phyloP scores from a whole-genome alignment of 495 filamentous ascomycete genomes.

The Penicillium cosmopolitanum region DNA sequence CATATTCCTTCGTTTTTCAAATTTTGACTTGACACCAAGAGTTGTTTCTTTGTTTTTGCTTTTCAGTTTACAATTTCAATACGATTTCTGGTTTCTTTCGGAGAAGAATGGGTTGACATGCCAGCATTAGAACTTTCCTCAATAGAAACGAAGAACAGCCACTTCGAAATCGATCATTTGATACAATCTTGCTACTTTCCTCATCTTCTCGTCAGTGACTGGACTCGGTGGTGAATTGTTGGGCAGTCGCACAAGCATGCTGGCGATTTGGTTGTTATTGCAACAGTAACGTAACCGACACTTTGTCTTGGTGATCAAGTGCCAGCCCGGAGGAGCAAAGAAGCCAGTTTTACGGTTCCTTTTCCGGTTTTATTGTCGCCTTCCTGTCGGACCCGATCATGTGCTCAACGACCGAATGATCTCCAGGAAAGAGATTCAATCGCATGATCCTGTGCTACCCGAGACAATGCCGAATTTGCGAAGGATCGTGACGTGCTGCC shows the following conservation, averaged over 20 bases:
- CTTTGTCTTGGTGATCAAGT: slow-evolving; percentile 2
- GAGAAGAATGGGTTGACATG: not conserved
- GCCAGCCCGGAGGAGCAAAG: not conserved
- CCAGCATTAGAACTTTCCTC: not conserved
- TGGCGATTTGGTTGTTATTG: slow-evolving; percentile 23
- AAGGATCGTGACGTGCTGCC: not conserved
- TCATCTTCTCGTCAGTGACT: not conserved
- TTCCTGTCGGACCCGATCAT: not conserved
- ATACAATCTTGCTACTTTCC: not conserved
- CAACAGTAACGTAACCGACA: slow-evolving; percentile 26
- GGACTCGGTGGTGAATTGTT: slow-evolving; percentile 16
- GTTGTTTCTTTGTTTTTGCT: slow-evolving; percentile 8
- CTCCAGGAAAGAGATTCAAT: not conserved
- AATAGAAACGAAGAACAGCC: not conserved
- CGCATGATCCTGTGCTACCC: slow-evolving; percentile 2
- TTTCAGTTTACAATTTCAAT: slow-evolving; percentile 7
- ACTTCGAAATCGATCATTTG: not conserved
- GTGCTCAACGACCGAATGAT: slow-evolving; percentile 1
- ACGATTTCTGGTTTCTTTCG: not conserved
- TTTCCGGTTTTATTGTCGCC: not conserved
- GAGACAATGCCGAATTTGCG: not conserved
- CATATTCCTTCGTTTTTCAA: not conserved
- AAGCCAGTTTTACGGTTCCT: not conserved
- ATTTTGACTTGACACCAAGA: not conserved
- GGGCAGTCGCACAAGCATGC: slow-evolving; percentile 22